These are phyloP conservation scores for Leptographium flavum DNA, from an alignment of 2,329 filamentous ascomycete genomes.

Conservation along the genomic window DNA sequence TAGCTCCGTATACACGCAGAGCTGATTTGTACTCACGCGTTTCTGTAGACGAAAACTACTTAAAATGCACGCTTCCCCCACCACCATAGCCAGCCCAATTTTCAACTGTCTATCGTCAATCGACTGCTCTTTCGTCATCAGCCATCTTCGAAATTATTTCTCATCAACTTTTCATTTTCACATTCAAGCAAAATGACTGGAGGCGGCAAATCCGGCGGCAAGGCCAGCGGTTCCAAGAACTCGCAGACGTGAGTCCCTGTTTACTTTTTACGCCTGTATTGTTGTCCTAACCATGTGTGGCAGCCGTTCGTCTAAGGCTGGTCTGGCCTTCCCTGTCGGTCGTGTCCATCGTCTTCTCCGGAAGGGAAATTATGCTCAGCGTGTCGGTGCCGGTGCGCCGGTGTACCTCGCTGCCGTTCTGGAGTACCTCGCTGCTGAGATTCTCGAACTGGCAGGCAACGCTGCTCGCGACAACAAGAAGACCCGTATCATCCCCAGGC, in stretches of 20 bases:
- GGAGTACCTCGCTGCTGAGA: constrained; percentile 96
- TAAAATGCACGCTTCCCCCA: constrained; percentile 35
- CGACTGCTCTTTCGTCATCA: constrained; percentile 12
- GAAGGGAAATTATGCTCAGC: constrained; percentile 99
- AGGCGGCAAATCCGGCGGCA: constrained; percentile 99
- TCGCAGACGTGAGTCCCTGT: constrained; percentile 81
- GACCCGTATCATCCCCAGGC: constrained; percentile 98
- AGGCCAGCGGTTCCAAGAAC: constrained; percentile 98
- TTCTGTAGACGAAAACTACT: constrained; percentile 37
- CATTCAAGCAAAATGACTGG: constrained; percentile 91
- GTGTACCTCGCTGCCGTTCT: constrained; percentile 96
- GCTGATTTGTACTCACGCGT: constrained; percentile 37
- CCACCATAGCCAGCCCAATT: constrained; percentile 18
- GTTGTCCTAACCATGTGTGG: constrained; percentile 20
- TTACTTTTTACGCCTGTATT: constrained; percentile 6
- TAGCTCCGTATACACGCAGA: constrained; percentile 15
- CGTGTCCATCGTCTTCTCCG: constrained; percentile 99
- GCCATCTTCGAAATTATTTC: constrained; percentile 17
- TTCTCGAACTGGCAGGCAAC: constrained; percentile 96
- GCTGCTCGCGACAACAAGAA: constrained; percentile 99
- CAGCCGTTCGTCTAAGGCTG: constrained; percentile 97
- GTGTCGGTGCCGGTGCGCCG: constrained; percentile 94
- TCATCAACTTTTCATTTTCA: constrained; percentile 16
- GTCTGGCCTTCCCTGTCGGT: constrained; percentile 96
- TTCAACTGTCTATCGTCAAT: constrained; percentile 24